Base-by-base conservation (phyloP, 176 grass and related monocot genomes). In the Cenchrus americanus region DNA sequence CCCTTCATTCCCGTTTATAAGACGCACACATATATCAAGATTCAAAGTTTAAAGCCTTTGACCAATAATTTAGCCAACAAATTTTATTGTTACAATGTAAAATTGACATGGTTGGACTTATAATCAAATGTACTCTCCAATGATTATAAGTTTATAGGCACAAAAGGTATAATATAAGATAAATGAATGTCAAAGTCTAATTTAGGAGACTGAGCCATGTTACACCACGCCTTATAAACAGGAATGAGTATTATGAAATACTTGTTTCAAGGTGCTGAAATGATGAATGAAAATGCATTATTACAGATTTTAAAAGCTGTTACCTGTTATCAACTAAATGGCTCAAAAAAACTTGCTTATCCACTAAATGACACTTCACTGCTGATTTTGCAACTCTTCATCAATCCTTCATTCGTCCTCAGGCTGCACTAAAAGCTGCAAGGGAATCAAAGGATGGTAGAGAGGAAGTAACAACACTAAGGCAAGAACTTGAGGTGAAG, bases 381-480 rank as follows among this genome's bases (percentile, higher is more conserved):
- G 11, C 52, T 66, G 55, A 42, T 68, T 86, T 76, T 82, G 27
- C 63, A 77, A 67, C 26, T 72, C 7, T 84, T 84, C 58, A 12
- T 68, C 47, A 7, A 14, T 62, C 14, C 47, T 40, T 22, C 58
- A 27, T 44, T 66, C 75, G 43, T 72, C 71, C 43, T 66, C 47
- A 96, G 97, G 93, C 97, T 78, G 97, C 93, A 73, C 84, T 99
- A 70, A 96, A 94, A 84, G 88, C 83, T 52, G 91, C 88, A 48
- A 94, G 82, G 79, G 93, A 92, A 94, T 91, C 87, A 17, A 99
- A 94, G 76, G 93, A 96, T 87, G 93, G 93, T 59, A 96, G 81
- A 81, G 86, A 91, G 40, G 97, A 96, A 90, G 88, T 93, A 89
- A 62, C 79, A 80, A 79, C 90, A 88, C 42, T 99, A 76, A 88